phyloP scores from a whole-genome alignment of 352 stramenopile genomes.

The Paralagenidium karlingii region DNA sequence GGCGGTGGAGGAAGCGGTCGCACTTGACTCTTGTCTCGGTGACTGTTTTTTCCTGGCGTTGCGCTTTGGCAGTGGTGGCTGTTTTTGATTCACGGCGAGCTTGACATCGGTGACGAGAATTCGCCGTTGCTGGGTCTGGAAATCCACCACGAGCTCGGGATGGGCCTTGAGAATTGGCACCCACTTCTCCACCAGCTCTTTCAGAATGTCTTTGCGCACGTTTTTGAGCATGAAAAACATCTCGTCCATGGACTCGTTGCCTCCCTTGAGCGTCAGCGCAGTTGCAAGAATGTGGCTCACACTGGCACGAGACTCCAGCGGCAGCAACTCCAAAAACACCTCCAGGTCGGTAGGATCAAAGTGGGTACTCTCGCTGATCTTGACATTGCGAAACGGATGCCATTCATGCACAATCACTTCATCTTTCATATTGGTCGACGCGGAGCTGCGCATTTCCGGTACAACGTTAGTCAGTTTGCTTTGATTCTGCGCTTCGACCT shows the following conservation, averaged over 20 bases:
- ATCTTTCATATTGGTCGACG: too few species aligned
- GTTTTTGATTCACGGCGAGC: constrained; percentile 60
- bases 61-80: too few species aligned
- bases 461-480: too few species aligned
- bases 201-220: constrained; percentile 33
- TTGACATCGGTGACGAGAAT: constrained; percentile 69
- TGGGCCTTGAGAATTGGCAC: constrained; percentile 63
- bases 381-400: too few species aligned
- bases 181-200: constrained; percentile 43
- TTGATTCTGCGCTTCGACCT: too few species aligned
- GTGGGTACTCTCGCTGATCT: too few species aligned
- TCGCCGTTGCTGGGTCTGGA: constrained; percentile 48
- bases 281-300: constrained; percentile 41
- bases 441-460: too few species aligned
- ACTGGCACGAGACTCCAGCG: constrained; percentile 48
- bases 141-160: constrained; percentile 46
- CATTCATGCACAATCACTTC: too few species aligned
- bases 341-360: too few species aligned
- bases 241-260: constrained; percentile 27
- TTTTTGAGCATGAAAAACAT: constrained; percentile 54
- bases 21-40: too few species aligned
- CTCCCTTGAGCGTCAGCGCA: constrained; percentile 22
- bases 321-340: constrained; percentile 43
- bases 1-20: too few species aligned
- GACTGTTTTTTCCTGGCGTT: too few species aligned